A percentile compares a stretch with the other conserved stretches of the same genome.
These are phyloP conservation scores for Pleoardoris graminearum DNA, from an alignment of 2,329 filamentous ascomycete genomes.

Conservation along the genomic window DNA sequence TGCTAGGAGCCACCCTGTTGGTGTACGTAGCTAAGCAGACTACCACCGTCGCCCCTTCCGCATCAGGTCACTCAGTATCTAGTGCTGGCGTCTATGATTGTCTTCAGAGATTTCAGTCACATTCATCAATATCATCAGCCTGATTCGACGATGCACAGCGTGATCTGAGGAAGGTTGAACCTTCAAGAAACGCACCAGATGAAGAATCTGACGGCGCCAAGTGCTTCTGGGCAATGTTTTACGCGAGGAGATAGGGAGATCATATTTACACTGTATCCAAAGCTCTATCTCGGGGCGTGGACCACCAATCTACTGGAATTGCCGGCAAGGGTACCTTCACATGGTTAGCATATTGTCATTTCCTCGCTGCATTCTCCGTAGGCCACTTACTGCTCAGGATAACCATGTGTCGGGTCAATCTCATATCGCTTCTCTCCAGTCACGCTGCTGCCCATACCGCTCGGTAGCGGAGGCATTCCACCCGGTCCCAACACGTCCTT, in stretches of 20 bases:
- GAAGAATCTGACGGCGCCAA: no score
- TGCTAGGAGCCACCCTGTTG: neutral
- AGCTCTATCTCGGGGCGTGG: conserved; percentile 12
- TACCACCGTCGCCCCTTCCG: no score
- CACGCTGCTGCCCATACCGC: conserved; percentile 63
- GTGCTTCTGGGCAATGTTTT: no score
- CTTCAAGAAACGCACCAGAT: no score
- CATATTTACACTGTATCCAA: conserved; percentile 37
- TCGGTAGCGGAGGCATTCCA: conserved; percentile 85
- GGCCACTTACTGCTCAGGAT: conserved; percentile 51
- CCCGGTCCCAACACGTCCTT: conserved; percentile 69
- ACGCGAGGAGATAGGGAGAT: conserved; percentile 19
- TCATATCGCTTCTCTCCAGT: conserved; percentile 72
- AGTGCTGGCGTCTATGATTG: no score
- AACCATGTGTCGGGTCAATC: conserved; percentile 68
- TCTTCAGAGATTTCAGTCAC: no score
- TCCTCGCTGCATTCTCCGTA: neutral
- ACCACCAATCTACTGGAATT: conserved; percentile 40
- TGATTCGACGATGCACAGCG: no score
- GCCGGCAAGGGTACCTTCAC: conserved; percentile 51
- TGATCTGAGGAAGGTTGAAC: no score
- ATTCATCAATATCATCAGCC: no score
- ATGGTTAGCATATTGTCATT: conserved; percentile 17
- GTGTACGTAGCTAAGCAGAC: neutral
- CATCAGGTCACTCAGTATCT: no score